Conservation (phyloP, 2,329 filamentous ascomycete species). For the Sclerotinia spermophila region DNA sequence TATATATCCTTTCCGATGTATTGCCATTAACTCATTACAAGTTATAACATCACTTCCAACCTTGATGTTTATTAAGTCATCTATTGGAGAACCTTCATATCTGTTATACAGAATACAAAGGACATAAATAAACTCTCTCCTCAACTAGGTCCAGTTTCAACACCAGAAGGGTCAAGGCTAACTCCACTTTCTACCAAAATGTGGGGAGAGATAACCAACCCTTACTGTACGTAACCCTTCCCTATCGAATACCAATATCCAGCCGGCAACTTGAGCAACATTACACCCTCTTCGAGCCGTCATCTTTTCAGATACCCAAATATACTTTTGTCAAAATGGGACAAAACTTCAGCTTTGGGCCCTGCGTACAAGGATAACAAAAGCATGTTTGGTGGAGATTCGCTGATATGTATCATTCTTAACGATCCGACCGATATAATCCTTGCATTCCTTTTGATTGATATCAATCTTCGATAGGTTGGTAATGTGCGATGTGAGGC, state of each 20-base stretch:
- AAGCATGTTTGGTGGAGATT: not conserved
- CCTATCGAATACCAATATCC: not conserved
- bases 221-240: not conserved
- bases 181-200: constrained; percentile 3
- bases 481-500: not conserved
- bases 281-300: not conserved
- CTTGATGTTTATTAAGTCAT: not conserved
- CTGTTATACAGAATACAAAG: not conserved
- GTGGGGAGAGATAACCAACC: constrained; percentile 12
- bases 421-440: not conserved
- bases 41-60: not conserved
- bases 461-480: not conserved
- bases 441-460: not conserved
- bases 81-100: not conserved
- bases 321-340: not conserved
- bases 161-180: not conserved
- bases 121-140: not conserved
- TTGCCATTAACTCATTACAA: not conserved
- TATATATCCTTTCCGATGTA: not conserved
- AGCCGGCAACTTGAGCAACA: not conserved
- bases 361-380: not conserved
- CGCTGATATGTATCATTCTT: not conserved
- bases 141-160: not conserved
- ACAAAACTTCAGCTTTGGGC: not conserved
- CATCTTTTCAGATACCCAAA: not conserved